A percentile compares a stretch with the other conserved stretches of the same genome.
Conservation (phyloP, 1,139 yeast genomes). For the Yamadazyma taylorii region DNA sequence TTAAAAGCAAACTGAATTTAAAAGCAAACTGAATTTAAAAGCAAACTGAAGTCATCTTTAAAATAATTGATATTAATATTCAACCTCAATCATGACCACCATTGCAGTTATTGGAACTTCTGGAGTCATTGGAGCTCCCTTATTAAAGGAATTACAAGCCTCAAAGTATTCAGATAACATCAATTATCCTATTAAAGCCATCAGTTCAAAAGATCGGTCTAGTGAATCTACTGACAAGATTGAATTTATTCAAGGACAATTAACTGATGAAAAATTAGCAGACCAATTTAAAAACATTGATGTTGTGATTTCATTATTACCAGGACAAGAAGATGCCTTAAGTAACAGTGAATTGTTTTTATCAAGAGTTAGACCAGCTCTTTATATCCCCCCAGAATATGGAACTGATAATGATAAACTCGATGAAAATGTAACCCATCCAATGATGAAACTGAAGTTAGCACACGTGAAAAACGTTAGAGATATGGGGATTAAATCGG, state of each 20-base stretch:
- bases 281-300: background rate
- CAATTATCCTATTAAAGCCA: conserved; percentile 3
- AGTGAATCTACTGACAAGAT: conserved; percentile 1
- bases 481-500: conserved; percentile 41
- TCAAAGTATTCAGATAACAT: background rate
- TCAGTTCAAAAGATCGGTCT: conserved; percentile 1
- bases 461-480: conserved; percentile 42
- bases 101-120: conserved; percentile 3
- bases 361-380: conserved; percentile 40
- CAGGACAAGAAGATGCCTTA: background rate
- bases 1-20: no score
- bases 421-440: conserved; percentile 25
- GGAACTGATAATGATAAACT: conserved; percentile 43
- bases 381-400: conserved; percentile 64
- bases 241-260: background rate
- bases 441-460: conserved; percentile 37
- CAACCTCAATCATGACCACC: conserved; percentile 1
- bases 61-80: no score
- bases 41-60: no score
- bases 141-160: background rate
- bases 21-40: no score
- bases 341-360: background rate
- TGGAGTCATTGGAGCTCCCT: background rate
- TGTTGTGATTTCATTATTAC: conserved; percentile 1
- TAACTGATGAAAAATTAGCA: conserved; percentile 1